Evolutionary conservation across 495 filamentous ascomycete genomes (phyloP).

Genomic region (Trichoderma virens): DNA sequence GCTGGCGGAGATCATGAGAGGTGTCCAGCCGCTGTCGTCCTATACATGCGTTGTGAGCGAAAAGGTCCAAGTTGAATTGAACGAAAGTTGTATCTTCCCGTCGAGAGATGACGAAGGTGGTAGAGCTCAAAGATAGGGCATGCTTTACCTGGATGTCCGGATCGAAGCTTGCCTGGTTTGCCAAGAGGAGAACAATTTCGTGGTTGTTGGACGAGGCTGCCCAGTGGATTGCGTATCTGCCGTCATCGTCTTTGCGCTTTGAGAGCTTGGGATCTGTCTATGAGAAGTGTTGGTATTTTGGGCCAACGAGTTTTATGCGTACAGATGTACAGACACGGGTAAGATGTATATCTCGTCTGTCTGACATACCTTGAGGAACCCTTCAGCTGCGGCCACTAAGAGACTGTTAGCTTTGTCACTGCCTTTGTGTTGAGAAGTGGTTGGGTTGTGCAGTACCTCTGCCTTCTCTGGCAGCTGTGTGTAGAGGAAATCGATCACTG

Average conservation of each 20-base stretch:
- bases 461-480: constrained; percentile 83
- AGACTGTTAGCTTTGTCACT: constrained; percentile 4
- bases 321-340: too few species aligned
- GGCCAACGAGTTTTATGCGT: background rate
- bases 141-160: constrained; percentile 71
- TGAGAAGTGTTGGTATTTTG: constrained; percentile 16
- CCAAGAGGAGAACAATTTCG: constrained; percentile 66
- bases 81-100: background rate
- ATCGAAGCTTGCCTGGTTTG: constrained; percentile 67
- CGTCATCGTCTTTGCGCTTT: constrained; percentile 71
- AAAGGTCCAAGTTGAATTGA: background rate
- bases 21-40: constrained; percentile 91
- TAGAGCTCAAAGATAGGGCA: constrained; percentile 5
- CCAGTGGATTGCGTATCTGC: constrained; percentile 92
- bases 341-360: too few species aligned
- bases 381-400: constrained; percentile 61
- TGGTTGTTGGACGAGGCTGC: constrained; percentile 75
- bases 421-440: background rate
- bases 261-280: constrained; percentile 77
- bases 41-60: constrained; percentile 21
- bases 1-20: constrained; percentile 86
- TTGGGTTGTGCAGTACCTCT: constrained; percentile 48
- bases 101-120: background rate
- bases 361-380: constrained; percentile 58
- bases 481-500: constrained; percentile 63